A percentile compares a stretch with the other conserved stretches of the same genome.
phyloP scores from a whole-genome alignment of 169 alveolate genomes.

The Cryptosporidium viatorum region DNA sequence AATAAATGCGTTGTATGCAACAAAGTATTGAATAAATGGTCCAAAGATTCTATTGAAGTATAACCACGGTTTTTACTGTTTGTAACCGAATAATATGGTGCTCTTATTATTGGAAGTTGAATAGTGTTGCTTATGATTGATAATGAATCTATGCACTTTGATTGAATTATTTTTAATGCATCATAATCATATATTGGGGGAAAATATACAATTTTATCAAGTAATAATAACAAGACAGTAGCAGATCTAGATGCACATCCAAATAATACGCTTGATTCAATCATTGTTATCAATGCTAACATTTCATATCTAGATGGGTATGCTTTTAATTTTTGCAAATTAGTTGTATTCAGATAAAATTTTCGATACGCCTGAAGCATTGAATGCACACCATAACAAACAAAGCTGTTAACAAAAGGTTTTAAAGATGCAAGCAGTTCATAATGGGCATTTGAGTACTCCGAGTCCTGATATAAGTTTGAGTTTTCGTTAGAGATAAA shows the following conservation, averaged over 20 bases:
- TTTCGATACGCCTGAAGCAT: constrained; percentile 60
- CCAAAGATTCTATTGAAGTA: constrained; percentile 43
- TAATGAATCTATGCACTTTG: constrained; percentile 48
- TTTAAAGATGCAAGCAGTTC: constrained; percentile 23
- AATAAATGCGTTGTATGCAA: constrained; percentile 19
- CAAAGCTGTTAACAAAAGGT: constrained; percentile 59
- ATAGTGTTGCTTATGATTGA: constrained; percentile 43
- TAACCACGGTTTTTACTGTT: constrained; percentile 19
- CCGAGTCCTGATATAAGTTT: neutral
- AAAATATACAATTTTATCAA: constrained; percentile 49
- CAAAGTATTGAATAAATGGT: neutral
- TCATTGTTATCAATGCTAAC: constrained; percentile 9
- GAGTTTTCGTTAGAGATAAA: neutral
- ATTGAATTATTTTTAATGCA: constrained; percentile 46
- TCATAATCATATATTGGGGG: constrained; percentile 59
- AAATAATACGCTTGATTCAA: constrained; percentile 23
- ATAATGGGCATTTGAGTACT: constrained; percentile 3
- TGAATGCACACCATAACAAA: constrained; percentile 64
- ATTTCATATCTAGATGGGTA: constrained; percentile 65
- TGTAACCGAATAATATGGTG: constrained; percentile 48
- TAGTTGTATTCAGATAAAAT: neutral
- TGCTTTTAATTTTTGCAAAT: neutral
- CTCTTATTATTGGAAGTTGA: constrained; percentile 40
- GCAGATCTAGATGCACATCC: constrained; percentile 55
- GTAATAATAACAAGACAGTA: neutral